Conservation (phyloP, 345 rosid genomes). For the Lumnitzera littorea region DNA sequence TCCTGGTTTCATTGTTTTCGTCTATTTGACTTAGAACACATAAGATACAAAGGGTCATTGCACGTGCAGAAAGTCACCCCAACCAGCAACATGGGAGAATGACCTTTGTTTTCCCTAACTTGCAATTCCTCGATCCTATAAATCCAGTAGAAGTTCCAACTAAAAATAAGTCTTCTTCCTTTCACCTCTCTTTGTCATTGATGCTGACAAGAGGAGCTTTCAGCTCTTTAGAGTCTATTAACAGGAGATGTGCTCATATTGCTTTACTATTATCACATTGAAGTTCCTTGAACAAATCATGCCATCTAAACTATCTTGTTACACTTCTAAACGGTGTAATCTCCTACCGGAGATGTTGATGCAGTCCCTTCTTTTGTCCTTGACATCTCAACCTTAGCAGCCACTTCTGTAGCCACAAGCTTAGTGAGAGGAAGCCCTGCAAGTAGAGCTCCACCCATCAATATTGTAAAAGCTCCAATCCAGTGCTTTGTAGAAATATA, state of each 20-base stretch:
- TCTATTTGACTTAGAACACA: no score
- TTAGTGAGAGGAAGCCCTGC: slow-evolving; percentile 73
- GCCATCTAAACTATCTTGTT: not conserved
- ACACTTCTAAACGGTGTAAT: slow-evolving; percentile 17
- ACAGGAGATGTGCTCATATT: no score
- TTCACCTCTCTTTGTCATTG: not conserved
- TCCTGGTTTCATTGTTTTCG: no score
- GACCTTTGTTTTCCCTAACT: no score
- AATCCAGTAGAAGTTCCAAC: not conserved
- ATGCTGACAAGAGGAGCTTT: no score
- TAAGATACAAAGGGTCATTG: no score
- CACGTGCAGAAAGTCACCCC: no score
- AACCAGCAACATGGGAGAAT: no score
- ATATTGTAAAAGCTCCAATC: slow-evolving; percentile 80
- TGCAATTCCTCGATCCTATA: not conserved
- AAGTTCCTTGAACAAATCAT: no score
- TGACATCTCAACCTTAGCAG: slow-evolving; percentile 53
- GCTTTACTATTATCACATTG: no score
- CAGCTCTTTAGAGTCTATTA: no score
- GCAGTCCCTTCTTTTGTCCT: slow-evolving; percentile 15
- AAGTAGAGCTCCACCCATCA: slow-evolving; percentile 78
- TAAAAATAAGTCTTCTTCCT: slow-evolving; percentile 5
- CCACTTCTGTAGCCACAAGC: slow-evolving; percentile 73
- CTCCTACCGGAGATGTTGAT: slow-evolving; percentile 14
- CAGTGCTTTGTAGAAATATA: slow-evolving; percentile 83